Conservation (phyloP, 345 rosid genomes). For the Turritis glabra region DNA sequence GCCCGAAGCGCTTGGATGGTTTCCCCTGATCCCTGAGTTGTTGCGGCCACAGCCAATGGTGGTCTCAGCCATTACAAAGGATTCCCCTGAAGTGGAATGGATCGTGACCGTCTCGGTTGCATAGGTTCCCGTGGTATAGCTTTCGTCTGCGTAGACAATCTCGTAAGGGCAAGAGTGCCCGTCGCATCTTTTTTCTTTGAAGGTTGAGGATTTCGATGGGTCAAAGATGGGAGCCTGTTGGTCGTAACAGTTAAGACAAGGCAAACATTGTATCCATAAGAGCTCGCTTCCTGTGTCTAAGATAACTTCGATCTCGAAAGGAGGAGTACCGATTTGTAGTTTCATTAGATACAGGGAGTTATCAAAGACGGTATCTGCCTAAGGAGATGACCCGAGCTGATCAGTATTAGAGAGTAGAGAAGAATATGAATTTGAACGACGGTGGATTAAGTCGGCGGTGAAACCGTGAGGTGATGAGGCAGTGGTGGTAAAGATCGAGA, state of each 20-base stretch:
- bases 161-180: neutral
- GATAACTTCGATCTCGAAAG: neutral
- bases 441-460: neutral
- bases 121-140: neutral
- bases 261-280: conserved; percentile 31
- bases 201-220: conserved; percentile 17
- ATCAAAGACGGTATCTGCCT: neutral
- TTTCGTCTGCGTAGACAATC: neutral
- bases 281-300: conserved; percentile 18
- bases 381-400: neutral
- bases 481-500: too few species aligned
- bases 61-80: conserved; percentile 5
- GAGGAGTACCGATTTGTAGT: conserved; percentile 10
- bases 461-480: too few species aligned
- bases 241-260: conserved; percentile 9
- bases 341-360: neutral
- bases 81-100: neutral
- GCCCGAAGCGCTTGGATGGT: neutral
- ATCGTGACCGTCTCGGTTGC: conserved; percentile 6
- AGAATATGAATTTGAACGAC: neutral
- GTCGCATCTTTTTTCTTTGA: neutral
- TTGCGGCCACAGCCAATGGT: neutral
- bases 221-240: conserved; percentile 5
- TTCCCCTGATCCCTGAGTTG: neutral
- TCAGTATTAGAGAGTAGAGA: neutral